Evolutionary conservation across 495 filamentous ascomycete genomes (phyloP).

Genomic region (Friedmanniomyces endolithicus): DNA sequence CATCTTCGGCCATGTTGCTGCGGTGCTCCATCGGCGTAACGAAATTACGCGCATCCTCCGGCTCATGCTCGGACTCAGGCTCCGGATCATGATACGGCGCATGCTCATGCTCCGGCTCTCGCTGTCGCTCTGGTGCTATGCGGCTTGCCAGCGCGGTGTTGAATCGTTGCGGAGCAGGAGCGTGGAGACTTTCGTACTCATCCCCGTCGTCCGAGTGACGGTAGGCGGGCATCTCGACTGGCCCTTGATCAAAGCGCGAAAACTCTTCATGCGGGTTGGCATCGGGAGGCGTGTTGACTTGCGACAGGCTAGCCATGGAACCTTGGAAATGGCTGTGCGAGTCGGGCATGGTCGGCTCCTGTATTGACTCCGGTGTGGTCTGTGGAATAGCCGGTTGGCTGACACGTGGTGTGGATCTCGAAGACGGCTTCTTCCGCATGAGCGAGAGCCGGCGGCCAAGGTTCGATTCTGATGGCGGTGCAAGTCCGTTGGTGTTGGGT

Average conservation of each 20-base stretch:
- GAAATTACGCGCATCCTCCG: not conserved
- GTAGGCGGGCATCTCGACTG: slow-evolving; percentile 69
- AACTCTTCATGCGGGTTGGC: slow-evolving; percentile 58
- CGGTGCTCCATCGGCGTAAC: slow-evolving; percentile 9
- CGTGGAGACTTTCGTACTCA: slow-evolving; percentile 10
- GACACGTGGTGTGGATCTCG: not conserved
- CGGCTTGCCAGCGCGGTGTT: slow-evolving; percentile 9
- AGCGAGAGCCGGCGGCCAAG: slow-evolving; percentile 20
- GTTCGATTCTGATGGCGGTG: slow-evolving; percentile 15
- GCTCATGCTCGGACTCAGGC: no score
- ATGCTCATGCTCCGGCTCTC: not conserved
- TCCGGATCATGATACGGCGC: not conserved
- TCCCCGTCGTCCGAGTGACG: not conserved
- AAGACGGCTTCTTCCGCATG: slow-evolving; percentile 21
- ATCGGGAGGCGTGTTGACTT: slow-evolving; percentile 46
- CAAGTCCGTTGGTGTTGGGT: slow-evolving; percentile 8
- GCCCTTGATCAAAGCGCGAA: slow-evolving; percentile 80
- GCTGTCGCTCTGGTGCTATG: slow-evolving; percentile 1
- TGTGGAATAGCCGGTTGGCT: slow-evolving; percentile 14
- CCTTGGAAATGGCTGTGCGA: slow-evolving; percentile 42
- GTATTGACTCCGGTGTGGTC: slow-evolving; percentile 5
- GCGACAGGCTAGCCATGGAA: slow-evolving; percentile 40
- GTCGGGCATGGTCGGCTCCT: slow-evolving; percentile 15
- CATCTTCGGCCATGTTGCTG: not conserved
- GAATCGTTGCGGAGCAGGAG: slow-evolving; percentile 12